Evolutionary conservation across 176 grass and related monocot genomes (phyloP).

Genomic region (Pharus latifolius): DNA sequence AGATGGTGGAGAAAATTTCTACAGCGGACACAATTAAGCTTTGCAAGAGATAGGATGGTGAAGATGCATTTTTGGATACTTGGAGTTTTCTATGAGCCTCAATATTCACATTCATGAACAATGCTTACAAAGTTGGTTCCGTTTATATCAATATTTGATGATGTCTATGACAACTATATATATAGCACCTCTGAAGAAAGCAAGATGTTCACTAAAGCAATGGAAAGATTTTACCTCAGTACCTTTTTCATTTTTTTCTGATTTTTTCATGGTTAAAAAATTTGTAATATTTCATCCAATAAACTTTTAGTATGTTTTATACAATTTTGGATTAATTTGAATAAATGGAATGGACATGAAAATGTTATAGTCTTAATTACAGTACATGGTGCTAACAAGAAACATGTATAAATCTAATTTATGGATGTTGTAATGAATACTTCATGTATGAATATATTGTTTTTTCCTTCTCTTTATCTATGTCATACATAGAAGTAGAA

Average conservation of each 20-base stretch:
- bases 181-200: constrained; percentile 38
- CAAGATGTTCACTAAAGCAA: constrained; percentile 7
- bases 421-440: too few species aligned
- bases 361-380: neutral
- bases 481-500: too few species aligned
- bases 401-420: neutral
- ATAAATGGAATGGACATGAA: neutral
- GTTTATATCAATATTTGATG: constrained; percentile 18
- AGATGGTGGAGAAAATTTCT: constrained; percentile 45
- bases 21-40: neutral
- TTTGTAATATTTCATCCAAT: too few species aligned
- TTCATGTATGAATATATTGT: too few species aligned
- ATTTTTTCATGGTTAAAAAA: too few species aligned
- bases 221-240: constrained; percentile 62
- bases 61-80: constrained; percentile 35
- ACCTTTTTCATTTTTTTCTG: too few species aligned
- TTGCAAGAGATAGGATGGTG: constrained; percentile 21
- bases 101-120: constrained; percentile 13
- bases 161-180: constrained; percentile 40
- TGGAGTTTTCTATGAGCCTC: constrained; percentile 29
- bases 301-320: too few species aligned
- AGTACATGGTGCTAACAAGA: neutral
- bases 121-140: constrained; percentile 13
- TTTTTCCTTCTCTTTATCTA: too few species aligned
- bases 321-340: neutral